Conservation (phyloP, 1,284 basidiomycete genomes). For the Trichosporon sp. region DNA sequence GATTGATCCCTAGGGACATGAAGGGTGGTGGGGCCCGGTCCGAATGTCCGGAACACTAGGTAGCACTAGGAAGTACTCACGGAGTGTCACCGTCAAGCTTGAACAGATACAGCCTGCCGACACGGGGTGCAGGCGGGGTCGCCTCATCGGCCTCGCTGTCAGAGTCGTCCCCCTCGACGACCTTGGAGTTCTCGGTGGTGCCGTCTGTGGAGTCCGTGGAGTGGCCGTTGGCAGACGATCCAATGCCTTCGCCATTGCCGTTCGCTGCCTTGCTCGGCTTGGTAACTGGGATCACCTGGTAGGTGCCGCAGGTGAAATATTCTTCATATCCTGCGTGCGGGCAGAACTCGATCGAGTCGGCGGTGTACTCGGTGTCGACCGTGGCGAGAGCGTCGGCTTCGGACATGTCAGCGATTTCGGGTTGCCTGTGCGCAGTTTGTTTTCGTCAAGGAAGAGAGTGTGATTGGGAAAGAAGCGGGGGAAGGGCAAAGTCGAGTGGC, state of each 20-base stretch:
- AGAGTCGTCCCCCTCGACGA: not conserved
- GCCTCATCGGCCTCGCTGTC: constrained; percentile 43
- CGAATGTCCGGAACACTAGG: not conserved
- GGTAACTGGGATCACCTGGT: constrained; percentile 63
- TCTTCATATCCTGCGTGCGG: constrained; percentile 65
- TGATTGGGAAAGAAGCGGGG: not conserved
- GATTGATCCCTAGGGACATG: too few species aligned
- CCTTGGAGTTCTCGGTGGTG: not conserved
- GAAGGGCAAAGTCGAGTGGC: not conserved
- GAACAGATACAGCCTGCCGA: constrained; percentile 51
- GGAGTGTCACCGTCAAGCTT: constrained; percentile 24
- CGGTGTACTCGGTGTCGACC: constrained; percentile 75
- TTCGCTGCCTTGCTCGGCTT: constrained; percentile 39
- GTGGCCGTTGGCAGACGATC: not conserved
- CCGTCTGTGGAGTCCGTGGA: not conserved
- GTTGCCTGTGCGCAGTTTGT: not conserved
- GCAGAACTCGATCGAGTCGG: constrained; percentile 89
- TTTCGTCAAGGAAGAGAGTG: not conserved
- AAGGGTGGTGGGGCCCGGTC: not conserved
- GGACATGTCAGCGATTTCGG: not conserved
- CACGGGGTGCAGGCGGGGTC: constrained; percentile 59
- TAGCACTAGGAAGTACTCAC: not conserved
- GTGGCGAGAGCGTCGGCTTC: constrained; percentile 44
- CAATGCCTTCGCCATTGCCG: not conserved
- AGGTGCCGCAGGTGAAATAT: constrained; percentile 85